Percentiles rank a stretch among this genome's conserved stretches.
Evolutionary conservation across 495 filamentous ascomycete genomes (phyloP).

Genomic region (Neurospora sp.): DNA sequence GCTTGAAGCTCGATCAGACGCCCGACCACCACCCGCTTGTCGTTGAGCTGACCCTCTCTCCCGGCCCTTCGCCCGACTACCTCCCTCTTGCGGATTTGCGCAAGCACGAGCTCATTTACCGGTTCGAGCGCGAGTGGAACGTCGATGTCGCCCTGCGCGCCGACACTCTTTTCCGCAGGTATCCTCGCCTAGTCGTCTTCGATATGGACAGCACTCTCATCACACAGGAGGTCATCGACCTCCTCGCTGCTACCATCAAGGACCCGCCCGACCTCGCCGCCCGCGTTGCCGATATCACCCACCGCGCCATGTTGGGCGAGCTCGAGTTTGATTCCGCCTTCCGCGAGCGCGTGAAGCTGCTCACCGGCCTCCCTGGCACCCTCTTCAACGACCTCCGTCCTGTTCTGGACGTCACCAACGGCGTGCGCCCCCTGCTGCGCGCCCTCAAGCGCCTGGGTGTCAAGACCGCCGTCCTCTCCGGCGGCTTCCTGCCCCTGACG

Average conservation of each 20-base stretch:
- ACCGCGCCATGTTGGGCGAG: conserved; percentile 90
- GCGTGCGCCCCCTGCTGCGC: conserved; percentile 61
- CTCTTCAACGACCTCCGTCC: conserved; percentile 73
- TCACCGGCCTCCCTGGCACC: conserved; percentile 66
- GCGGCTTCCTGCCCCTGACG: conserved; percentile 83
- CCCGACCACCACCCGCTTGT: conserved; percentile 47
- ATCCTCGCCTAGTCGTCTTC: conserved; percentile 80
- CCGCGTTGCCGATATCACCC: conserved; percentile 61
- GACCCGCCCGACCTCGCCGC: conserved; percentile 50
- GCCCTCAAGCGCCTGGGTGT: conserved; percentile 66
- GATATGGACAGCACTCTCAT: conserved; percentile 98
- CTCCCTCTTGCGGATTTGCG: conserved; percentile 59
- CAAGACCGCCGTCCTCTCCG: conserved; percentile 81
- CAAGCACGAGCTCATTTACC: conserved; percentile 69
- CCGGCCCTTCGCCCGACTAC: conserved; percentile 55
- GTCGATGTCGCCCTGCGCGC: conserved; percentile 67
- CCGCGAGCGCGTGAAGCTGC: conserved; percentile 63
- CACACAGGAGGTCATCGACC: conserved; percentile 91
- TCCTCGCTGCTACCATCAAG: conserved; percentile 68
- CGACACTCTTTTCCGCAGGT: conserved; percentile 60
- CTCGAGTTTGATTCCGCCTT: conserved; percentile 84
- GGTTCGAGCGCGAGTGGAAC: conserved; percentile 80
- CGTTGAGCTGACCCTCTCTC: conserved; percentile 61
- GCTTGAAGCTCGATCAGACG: conserved; percentile 46
- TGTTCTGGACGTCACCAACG: conserved; percentile 68